Evolutionary conservation across 2,329 filamentous ascomycete genomes (phyloP), one percentile per base, ranked within the genome.

Genomic region (Nothopassalora personata): DNA sequence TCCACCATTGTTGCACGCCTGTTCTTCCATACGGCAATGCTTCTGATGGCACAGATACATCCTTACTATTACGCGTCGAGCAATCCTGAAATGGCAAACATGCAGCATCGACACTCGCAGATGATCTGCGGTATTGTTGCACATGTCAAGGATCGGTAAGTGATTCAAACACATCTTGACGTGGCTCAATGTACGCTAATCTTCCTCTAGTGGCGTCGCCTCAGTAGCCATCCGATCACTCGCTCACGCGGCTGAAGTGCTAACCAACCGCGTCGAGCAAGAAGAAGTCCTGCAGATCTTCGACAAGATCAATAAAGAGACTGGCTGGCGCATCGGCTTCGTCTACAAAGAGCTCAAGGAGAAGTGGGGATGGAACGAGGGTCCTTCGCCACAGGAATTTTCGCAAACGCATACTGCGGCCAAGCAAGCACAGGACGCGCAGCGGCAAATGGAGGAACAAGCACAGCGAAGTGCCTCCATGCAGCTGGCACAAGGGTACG

Each of bases 101-200:
- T 89, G 69, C 86, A 89, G 66, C 79, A 87, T 52, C 83, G 85
- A 61, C 90, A 97, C 70, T 88, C 91, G 0, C 87, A 89, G 65
- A 87, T 92, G 71, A 87, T 96, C 27, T 97, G 92, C 70, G 93
- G 93, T 13, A 95, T 97, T 62, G 86, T 90, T 27, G 89, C 90
- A 2, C 91, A 96, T 70, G 86, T 88, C 54, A 89, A 91, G 68
- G 91, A 96, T 70, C 81, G 84, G 79, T 82, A 70, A 66, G 76
- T 70, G 10, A 7, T n/a, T n/a, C 13, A 15, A 34, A 11, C 13
- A 23, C 43, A 27, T 19, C 9, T 33, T 15, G 34, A 15, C 5
- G 43, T 23, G 23, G 23, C 23, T 23, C 23, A 2, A 51, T 10
- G 15, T 50, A 23, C 18, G 61, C n/a, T 63, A 55, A 63, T 64